Evolutionary conservation across 805 yeast genomes (phyloP).

Genomic region (Ogataea trehalophila): DNA sequence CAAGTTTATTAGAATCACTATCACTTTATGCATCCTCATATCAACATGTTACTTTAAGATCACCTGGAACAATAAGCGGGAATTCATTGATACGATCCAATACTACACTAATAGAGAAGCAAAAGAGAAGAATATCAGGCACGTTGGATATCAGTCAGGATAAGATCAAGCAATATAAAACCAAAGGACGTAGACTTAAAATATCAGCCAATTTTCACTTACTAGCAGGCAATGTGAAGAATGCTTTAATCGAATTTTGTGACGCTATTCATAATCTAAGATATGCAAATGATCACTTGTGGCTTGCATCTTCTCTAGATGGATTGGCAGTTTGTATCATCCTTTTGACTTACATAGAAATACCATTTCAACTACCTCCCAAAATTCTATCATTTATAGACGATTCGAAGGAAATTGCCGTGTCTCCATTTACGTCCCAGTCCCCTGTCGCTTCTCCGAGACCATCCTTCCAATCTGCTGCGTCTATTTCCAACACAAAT

Average conservation of each 20-base stretch:
- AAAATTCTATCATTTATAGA: conserved; percentile 22
- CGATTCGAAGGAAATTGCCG: conserved; percentile 19
- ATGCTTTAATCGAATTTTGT: conserved; percentile 68
- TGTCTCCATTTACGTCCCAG: conserved; percentile 14
- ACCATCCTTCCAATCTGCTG: conserved; percentile 34
- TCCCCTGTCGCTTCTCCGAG: conserved; percentile 44
- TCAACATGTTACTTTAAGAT: conserved; percentile 73
- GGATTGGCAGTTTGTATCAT: conserved; percentile 66
- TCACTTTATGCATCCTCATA: conserved; percentile 69
- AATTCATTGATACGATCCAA: conserved; percentile 3
- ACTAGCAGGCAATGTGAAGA: conserved; percentile 71
- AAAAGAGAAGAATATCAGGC: conserved; percentile 24
- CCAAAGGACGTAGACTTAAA: conserved; percentile 71
- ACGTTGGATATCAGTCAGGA: conserved; percentile 31
- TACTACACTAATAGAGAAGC: conserved; percentile 16
- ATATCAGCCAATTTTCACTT: conserved; percentile 71
- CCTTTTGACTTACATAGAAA: conserved; percentile 52
- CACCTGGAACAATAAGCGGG: conserved; percentile 56
- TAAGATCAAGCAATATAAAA: conserved; percentile 35
- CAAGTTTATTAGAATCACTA: conserved; percentile 56
- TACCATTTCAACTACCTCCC: conserved; percentile 45
- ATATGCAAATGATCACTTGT: conserved; percentile 66
- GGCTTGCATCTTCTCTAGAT: conserved; percentile 89
- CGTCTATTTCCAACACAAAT: conserved; percentile 12
- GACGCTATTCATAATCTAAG: conserved; percentile 63